These are phyloP conservation scores for Trichoderma cornu-damae DNA, from an alignment of 2,329 filamentous ascomycete genomes.

Conservation along the genomic window DNA sequence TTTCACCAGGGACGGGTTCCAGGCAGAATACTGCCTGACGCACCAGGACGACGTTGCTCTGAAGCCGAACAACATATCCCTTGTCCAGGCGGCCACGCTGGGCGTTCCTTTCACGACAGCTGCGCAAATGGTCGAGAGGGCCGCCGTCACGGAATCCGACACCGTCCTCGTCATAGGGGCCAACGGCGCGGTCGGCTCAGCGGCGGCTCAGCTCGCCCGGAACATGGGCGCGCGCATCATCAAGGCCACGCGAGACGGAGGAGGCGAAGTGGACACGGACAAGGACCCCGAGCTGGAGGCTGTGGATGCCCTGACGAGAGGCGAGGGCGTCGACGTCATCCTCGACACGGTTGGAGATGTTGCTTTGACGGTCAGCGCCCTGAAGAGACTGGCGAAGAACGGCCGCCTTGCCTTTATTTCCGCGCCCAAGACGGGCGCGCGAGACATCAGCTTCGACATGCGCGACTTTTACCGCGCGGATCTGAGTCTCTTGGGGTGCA, in stretches of 20 bases:
- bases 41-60: conserved; percentile 7
- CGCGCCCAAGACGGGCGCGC: background rate
- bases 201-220: conserved; percentile 1
- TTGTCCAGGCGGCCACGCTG: conserved; percentile 14
- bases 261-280: conserved; percentile 6
- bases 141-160: conserved; percentile 4
- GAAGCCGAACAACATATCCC: conserved; percentile 16
- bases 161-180: conserved; percentile 13
- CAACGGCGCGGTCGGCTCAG: conserved; percentile 9
- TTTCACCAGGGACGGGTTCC: conserved; percentile 18
- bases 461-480: conserved; percentile 17
- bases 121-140: conserved; percentile 14
- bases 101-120: conserved; percentile 19
- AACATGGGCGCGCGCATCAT: conserved; percentile 5
- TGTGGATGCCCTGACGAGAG: background rate
- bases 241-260: conserved; percentile 7
- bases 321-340: conserved; percentile 7
- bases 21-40: conserved; percentile 17
- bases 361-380: background rate
- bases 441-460: conserved; percentile 15
- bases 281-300: conserved; percentile 3
- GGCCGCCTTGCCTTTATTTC: conserved; percentile 13
- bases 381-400: conserved; percentile 5
- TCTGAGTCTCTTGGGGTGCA: conserved; percentile 16
- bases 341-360: conserved; percentile 12